Conservation (phyloP, 768 basidiomycete species). For the Mycena rebaudengoi region DNA sequence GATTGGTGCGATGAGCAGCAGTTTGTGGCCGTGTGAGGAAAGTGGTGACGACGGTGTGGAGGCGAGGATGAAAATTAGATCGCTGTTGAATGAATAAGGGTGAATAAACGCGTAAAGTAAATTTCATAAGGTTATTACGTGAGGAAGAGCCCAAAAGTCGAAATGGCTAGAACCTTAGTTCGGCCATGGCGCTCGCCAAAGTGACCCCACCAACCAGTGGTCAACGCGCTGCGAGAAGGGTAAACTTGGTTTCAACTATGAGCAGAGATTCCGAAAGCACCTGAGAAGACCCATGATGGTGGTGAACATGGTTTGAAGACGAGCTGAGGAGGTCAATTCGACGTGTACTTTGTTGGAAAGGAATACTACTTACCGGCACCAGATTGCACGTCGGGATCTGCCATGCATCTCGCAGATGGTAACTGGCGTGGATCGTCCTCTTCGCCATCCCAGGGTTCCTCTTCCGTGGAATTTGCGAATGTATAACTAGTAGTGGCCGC, state of each 20-base stretch:
- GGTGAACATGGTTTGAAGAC: constrained; percentile 80
- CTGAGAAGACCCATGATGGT: constrained; percentile 81
- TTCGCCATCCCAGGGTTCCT: constrained; percentile 23
- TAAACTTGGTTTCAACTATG: no score
- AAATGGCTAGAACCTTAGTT: constrained; percentile 76
- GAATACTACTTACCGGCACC: constrained; percentile 34
- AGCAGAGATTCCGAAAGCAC: no score
- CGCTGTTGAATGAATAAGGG: constrained; percentile 57
- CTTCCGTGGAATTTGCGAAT: constrained; percentile 5
- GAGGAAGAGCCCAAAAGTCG: constrained; percentile 66
- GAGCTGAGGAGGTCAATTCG: constrained; percentile 51
- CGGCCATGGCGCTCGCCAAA: constrained; percentile 84
- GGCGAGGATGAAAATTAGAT: constrained; percentile 84
- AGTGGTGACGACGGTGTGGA: constrained; percentile 74
- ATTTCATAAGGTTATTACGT: constrained; percentile 42
- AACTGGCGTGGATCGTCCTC: constrained; percentile 43
- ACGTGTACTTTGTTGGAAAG: not conserved
- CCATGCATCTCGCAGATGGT: constrained; percentile 46
- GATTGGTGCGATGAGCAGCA: constrained; percentile 84
- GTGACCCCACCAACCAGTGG: constrained; percentile 91
- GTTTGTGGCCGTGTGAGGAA: constrained; percentile 75
- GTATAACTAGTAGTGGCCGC: no score
- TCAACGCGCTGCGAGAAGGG: no score
- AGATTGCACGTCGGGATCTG: constrained; percentile 66
- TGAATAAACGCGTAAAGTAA: constrained; percentile 9